phyloP scores from a whole-genome alignment of 768 basidiomycete genomes.

The Sporobolomyces phaffii region DNA sequence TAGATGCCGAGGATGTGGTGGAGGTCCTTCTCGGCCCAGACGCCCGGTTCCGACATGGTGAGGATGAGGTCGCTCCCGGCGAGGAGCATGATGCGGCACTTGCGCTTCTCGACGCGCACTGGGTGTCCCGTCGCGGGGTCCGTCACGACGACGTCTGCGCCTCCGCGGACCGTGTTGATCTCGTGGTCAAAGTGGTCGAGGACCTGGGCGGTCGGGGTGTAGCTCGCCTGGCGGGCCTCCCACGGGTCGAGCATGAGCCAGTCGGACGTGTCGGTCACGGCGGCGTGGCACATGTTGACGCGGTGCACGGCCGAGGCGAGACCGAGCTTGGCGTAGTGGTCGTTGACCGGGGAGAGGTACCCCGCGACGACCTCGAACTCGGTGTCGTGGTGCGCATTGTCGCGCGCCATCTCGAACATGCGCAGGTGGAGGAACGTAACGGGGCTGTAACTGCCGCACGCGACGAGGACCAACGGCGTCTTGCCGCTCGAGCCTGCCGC shows the following conservation, averaged over 20 bases:
- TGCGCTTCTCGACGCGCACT: conserved; percentile 56
- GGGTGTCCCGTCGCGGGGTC: conserved; percentile 21
- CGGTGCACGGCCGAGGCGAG: conserved; percentile 79
- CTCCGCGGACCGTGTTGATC: conserved; percentile 69
- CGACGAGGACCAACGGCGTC: conserved; percentile 87
- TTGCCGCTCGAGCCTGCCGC: conserved; percentile 25
- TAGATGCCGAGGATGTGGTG: conserved; percentile 94
- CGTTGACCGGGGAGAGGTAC: conserved; percentile 92
- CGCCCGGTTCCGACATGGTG: conserved; percentile 96
- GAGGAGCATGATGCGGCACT: conserved; percentile 82
- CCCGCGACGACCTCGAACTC: conserved; percentile 90
- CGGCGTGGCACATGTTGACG: conserved; percentile 64
- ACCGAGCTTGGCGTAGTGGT: conserved; percentile 94
- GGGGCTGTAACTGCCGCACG: conserved; percentile 60
- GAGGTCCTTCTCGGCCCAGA: conserved; percentile 90
- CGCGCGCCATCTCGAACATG: conserved; percentile 99
- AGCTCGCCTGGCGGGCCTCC: conserved; percentile 84
- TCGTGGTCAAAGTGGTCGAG: conserved; percentile 95
- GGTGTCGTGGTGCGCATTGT: conserved; percentile 86
- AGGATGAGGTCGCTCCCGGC: conserved; percentile 97
- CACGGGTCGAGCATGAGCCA: conserved; percentile 98
- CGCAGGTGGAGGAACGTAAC: conserved; percentile 50
- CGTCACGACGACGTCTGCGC: conserved; percentile 49
- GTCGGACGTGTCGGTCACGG: conserved; percentile 77
- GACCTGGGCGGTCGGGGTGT: conserved; percentile 93